Evolutionary conservation across 2,329 filamentous ascomycete genomes (phyloP), one percentile per base, ranked within the genome.

Genomic region (Ascochyta fabae): DNA sequence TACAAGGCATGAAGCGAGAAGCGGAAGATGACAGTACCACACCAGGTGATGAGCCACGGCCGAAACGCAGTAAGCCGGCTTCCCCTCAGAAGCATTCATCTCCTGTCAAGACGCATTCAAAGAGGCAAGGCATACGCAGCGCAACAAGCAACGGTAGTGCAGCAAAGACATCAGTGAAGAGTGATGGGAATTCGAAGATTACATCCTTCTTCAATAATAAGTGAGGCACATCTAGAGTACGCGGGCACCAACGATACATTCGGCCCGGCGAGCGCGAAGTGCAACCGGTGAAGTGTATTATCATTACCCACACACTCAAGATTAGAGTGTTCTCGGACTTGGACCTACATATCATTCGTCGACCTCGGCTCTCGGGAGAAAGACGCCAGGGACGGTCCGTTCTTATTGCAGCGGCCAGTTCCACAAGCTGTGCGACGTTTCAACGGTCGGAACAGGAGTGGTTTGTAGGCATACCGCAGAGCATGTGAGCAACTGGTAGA

Each of bases 161-260:
- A 39, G 68, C 75, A 39, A 83, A 82, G 66, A 72, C 68, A 9
- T 66, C 73, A 22, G 55, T 74, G 74, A 60, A 84, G 45, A 71
- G 73, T 27, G 76, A 79, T 61, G 81, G 83, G 15, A 85, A 80
- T 52, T 80, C 83, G 63, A 83, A 82, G 68, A 86, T 86, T 55
- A 86, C 83, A 33, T 81, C 74, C 66, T 86, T 86, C 69, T 85
- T 86, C 68, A 76, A 71, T 34, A 81, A 78, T 38, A 81, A 79
- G 67, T 81, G 72, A 73, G 41, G 39, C 43, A 40, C 12, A 22
- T 39, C 13, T 12, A 43, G 24, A 15, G n/a, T 48, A 42, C 33
- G 39, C 48, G 48, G 43, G 34, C 45, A 41, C 24, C 23, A 42
- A 19, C 19, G 45, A 55, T 57, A 55, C 29, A 43, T 22, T 26